These are phyloP conservation scores for Xylaria arbuscula DNA, from an alignment of 2,329 filamentous ascomycete genomes.

Conservation along the genomic window DNA sequence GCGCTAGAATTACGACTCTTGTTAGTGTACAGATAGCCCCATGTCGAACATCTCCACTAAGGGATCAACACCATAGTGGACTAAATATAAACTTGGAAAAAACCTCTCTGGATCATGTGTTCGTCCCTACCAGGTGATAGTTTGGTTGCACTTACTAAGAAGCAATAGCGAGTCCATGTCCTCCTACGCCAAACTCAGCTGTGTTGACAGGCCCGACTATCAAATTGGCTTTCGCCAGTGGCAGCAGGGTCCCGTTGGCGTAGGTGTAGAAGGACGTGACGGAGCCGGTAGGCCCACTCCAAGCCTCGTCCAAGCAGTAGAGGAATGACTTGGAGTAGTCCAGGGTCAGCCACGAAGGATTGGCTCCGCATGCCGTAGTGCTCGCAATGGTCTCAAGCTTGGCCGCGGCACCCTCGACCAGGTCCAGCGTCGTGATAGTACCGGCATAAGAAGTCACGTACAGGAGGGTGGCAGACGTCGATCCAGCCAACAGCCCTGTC, in stretches of 20 bases:
- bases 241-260: slow-evolving; percentile 61
- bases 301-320: slow-evolving; percentile 71
- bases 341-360: slow-evolving; percentile 70
- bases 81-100: slow-evolving; percentile 4
- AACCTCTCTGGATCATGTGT: slow-evolving; percentile 16
- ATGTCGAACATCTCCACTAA: background rate
- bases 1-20: slow-evolving; percentile 51
- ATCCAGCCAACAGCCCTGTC: slow-evolving; percentile 45
- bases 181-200: slow-evolving; percentile 46
- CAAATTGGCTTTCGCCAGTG: slow-evolving; percentile 49
- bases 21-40: slow-evolving; percentile 24
- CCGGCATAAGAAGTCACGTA: slow-evolving; percentile 63
- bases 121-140: slow-evolving; percentile 24
- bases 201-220: slow-evolving; percentile 48
- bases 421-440: slow-evolving; percentile 60
- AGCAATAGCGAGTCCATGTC: slow-evolving; percentile 47
- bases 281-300: slow-evolving; percentile 39
- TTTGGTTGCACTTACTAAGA: slow-evolving; percentile 48
- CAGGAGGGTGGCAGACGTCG: slow-evolving; percentile 55
- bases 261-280: slow-evolving; percentile 51
- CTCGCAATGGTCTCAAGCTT: slow-evolving; percentile 57
- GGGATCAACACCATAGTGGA: background rate
- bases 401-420: slow-evolving; percentile 49
- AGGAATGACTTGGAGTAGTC: slow-evolving; percentile 61
- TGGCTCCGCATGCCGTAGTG: slow-evolving; percentile 61